Base-by-base conservation (phyloP, 1,284 basidiomycete species). In the Taiwanofungus camphoratus region DNA sequence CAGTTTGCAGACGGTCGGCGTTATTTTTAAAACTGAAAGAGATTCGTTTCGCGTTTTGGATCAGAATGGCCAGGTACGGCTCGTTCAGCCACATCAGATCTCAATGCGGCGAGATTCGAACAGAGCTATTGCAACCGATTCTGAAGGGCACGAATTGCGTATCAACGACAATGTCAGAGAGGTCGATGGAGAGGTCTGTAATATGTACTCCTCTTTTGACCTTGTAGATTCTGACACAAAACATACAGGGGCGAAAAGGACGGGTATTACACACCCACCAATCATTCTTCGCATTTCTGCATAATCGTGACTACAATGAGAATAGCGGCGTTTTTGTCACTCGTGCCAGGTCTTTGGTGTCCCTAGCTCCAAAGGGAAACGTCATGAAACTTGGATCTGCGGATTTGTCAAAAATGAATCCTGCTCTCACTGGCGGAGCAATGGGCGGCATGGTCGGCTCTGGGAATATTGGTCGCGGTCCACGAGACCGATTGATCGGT, bases 391-490 rank as follows among this genome's bases (percentile, higher is more conserved):
- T 77, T 9, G 74, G 74, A 0, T 71, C 71, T 5, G 72, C 77
- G 5, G 93, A 98, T 64, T 69, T 93, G n/a, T 87, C 88, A n/a
- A 94, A 95, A 67, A 87, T 95, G 83, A 98, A 98, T 62, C 94
- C 95, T 5, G 80, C 87, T 1, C 63, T 92, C 36, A 79, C 69
- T 50, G 73, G 64, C 57, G 65, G 77, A 41, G 74, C 79, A 44
- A 60, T 73, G 40, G 69, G 26, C 26, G 87, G 85, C 16, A 89
- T 88, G 81, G 85, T 85, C n/a, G 87, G 85, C 30, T 87, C 86
- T 36, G 80, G 78, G 2, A 75, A 72, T 44, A 85, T 79, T 70
- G 77, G 74, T 19, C 80, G 79, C 44, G 87, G 80, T 4, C 85
- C 82, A 45, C 74, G 87, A 49, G 92, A 97, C 62, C 75, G 87